phyloP scores from a whole-genome alignment of 208 protist genomes.

The Leishmania tarentolae region DNA sequence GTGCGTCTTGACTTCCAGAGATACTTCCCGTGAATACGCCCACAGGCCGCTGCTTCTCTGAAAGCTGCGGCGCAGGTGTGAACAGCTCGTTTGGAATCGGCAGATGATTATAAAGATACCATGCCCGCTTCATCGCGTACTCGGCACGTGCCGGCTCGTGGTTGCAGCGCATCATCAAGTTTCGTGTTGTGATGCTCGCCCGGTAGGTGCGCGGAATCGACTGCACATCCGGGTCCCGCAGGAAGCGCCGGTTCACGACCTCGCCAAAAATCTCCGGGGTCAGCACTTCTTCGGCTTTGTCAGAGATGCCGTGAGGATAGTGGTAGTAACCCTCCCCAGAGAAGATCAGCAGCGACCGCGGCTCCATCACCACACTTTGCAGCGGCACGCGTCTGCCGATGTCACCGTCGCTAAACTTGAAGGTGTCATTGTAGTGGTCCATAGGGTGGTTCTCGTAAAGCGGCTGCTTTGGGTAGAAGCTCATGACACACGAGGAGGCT shows the following conservation, averaged over 20 bases:
- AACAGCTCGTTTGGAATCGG: slow-evolving; percentile 66
- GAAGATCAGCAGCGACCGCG: slow-evolving; percentile 87
- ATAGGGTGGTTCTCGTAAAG: slow-evolving; percentile 81
- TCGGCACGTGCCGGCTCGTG: slow-evolving; percentile 77
- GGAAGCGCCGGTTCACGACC: slow-evolving; percentile 78
- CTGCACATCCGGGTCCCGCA: slow-evolving; percentile 57
- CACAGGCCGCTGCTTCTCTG: not conserved
- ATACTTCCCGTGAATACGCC: not conserved
- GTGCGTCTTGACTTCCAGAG: not conserved
- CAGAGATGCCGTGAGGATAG: slow-evolving; percentile 87
- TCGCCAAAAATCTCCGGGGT: slow-evolving; percentile 51
- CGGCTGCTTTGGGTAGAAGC: slow-evolving; percentile 80
- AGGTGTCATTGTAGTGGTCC: slow-evolving; percentile 95
- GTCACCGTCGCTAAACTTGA: slow-evolving; percentile 75
- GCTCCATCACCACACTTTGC: slow-evolving; percentile 84
- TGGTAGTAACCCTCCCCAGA: slow-evolving; percentile 80
- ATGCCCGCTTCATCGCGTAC: slow-evolving; percentile 89
- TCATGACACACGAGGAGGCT: slow-evolving; percentile 82
- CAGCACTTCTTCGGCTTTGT: slow-evolving; percentile 65
- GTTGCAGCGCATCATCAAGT: slow-evolving; percentile 87
- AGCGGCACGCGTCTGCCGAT: slow-evolving; percentile 69
- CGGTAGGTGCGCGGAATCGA: slow-evolving; percentile 67
- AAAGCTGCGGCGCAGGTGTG: slow-evolving; percentile 20
- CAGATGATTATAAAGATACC: slow-evolving; percentile 81
- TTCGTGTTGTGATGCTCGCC: slow-evolving; percentile 85